These are phyloP conservation scores for Cephalotrichum gorgonifer DNA, from an alignment of 2,329 filamentous ascomycete genomes.

Conservation along the genomic window DNA sequence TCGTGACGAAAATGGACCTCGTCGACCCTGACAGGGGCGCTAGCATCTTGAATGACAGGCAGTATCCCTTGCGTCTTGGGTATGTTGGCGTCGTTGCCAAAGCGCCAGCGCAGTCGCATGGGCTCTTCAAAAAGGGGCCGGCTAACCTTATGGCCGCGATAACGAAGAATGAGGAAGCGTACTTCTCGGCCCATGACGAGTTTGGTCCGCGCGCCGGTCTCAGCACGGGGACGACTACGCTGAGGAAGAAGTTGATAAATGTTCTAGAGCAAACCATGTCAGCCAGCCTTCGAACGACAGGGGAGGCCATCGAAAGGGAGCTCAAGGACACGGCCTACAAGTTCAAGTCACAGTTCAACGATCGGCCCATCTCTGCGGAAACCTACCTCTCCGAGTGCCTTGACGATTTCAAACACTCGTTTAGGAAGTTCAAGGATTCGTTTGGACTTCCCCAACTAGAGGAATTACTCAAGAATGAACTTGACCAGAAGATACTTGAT, in stretches of 20 bases:
- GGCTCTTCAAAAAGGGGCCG: conserved; percentile 75
- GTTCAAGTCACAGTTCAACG: conserved; percentile 99
- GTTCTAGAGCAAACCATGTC: conserved; percentile 97
- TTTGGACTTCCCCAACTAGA: conserved; percentile 88
- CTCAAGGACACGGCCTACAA: conserved; percentile 95
- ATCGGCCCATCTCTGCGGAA: conserved; percentile 86
- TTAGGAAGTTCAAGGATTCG: conserved; percentile 82
- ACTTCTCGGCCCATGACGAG: conserved; percentile 75
- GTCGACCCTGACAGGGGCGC: conserved; percentile 75
- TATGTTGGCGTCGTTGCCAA: conserved; percentile 93
- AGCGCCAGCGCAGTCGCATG: conserved; percentile 51
- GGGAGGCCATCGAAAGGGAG: conserved; percentile 87
- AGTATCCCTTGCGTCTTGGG: conserved; percentile 88
- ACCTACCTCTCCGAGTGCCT: conserved; percentile 93
- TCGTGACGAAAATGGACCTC: conserved; percentile 99
- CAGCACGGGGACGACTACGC: conserved; percentile 69
- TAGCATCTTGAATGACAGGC: conserved; percentile 72
- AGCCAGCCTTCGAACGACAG: conserved; percentile 76
- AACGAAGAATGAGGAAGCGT: conserved; percentile 77
- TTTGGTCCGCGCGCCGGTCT: conserved; percentile 67
- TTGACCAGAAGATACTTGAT: conserved; percentile 92
- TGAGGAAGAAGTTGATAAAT: conserved; percentile 94
- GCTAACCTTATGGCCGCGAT: conserved; percentile 74
- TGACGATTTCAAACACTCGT: conserved; percentile 94
- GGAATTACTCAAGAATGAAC: conserved; percentile 78